Evolutionary conservation across 2,329 filamentous ascomycete species (phyloP), one percentile per base, ranked within the genome.

Genomic region (Aurifilum marmelostoma): DNA sequence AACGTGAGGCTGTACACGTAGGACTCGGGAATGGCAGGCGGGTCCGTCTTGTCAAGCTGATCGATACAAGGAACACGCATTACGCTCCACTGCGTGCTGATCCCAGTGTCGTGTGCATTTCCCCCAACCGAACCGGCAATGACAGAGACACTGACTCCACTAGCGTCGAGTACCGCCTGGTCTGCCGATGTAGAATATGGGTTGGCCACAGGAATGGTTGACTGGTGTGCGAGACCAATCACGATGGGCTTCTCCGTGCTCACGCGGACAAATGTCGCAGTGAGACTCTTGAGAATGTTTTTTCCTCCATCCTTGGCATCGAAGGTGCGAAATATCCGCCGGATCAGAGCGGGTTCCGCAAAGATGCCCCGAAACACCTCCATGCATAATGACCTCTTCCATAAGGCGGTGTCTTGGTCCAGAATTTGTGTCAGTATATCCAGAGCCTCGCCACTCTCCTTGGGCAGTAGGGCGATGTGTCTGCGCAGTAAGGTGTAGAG

Each of bases 1-100:
- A 99, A 81, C 1, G 95, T 92, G 62, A 99, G 83, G 71, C 92
- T 93, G 80, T 97, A 98, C 9, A 97, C 87, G 75, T 99, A 99
- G 0, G 96, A 97, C 71, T 97, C 95, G 0, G 96, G 96, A 29
- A 97, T 87, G 0, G 83, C 75, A 4, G 95, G 94, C 0, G 95
- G 87, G 62, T 97, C 94, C 0, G 89, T 88, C 78, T 98, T 99
- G 80, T 99, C 96, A 27, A 98, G 87, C 72, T 97, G 93, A 74
- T 99, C 96, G 71, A 98, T 93, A 76, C 93, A 97, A 6, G 94
- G 91, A 14, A 94, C 91, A 63, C 93, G 88, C 71, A 97, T 87
- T 16, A 91, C 87, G 78, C 96, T 99, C 94, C 94, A 98, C 75
- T 97, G 92, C 3, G 87, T 89, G 79, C 94, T 97, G 75, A 99